Evolutionary conservation across 768 basidiomycete genomes (phyloP), one percentile per base, ranked within the genome.

Genomic region (Pleurotus giganteus): DNA sequence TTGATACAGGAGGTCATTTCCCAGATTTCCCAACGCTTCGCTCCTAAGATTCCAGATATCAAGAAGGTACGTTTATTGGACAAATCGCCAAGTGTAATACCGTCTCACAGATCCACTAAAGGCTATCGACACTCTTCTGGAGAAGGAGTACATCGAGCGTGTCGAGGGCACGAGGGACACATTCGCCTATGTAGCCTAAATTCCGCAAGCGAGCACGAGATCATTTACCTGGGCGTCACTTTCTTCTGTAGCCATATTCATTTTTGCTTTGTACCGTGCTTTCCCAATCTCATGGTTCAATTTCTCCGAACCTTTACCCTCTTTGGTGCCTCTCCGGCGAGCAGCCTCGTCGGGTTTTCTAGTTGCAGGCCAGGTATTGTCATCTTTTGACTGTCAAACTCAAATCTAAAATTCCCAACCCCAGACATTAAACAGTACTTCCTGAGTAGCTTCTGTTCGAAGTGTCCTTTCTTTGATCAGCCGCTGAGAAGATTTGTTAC

Each of bases 141-240:
- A 98, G 75, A 96, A 96, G 74, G 96, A 99, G 69, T 99, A 98
- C 69, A 89, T 99, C 62, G 95, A 98, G 66, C 87, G 96, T 27
- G 88, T 93, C 12, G 92, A 94, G 19, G 91, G 88, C 9, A 85
- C 88, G n/a, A 87, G 89, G 65, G 94, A 96, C 71, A 89, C 89
- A 31, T 93, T 91, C 68, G 83, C 85, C 45, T 89, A 89, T 66
- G 81, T 88, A 60, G 87, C 86, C 56, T 88, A 71, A 77, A 32
- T n/a, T 27, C 21, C 44, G 9, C 2, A 23, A 26, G 8, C 44
- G 39, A 5, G 39, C 39, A 45, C 12, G 44, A 23, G 26, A 15
- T 13, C 4, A 19, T 34, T 51, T 37, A 37, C 34, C 34, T 15
- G 49, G 31, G 21, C 34, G n/a, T 24, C 34, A 26, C 37, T 37